Base-by-base conservation (phyloP, 2,329 filamentous ascomycete species). In the Colletotrichum salicis region DNA sequence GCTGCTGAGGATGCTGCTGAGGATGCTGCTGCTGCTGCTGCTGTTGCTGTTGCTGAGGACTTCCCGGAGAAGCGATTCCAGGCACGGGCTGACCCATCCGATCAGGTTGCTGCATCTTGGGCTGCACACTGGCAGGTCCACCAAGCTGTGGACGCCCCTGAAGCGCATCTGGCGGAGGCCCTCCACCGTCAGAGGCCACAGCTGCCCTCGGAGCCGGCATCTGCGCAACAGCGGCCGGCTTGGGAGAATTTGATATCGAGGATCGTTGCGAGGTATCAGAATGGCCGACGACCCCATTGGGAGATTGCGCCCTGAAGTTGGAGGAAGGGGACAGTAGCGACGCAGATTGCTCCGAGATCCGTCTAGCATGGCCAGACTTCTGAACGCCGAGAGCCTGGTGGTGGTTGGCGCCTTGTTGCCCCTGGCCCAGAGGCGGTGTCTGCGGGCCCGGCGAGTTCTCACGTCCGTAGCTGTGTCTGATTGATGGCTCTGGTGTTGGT, bases 361-460 rank as follows among this genome's bases (percentile, higher is more conserved):
- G 54, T 15, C 35, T 48, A 11, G 19, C 10, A 27, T 29, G 24
- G 19, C 41, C 48, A 22, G 33, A 8, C 24, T 48, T 51, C n/a
- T 61, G 70, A 8, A 41, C 60, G 51, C 29, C 54, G 7, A 70
- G 45, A 15, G 55, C 41, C 15, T 70, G 54, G 15, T 70, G 54
- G 37, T 52, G 12, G 13, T 54, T 70, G 13, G 22, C n/a, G 13
- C 31, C 13, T 13, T 24, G 15, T 27, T 59, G 22, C 29, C 24
- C 19, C 24, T 72, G 70, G 13, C 57, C 29, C 19, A 33, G 24
- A 22, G 52, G 41, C 12, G 64, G 52, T 24, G 27, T 41, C 19
- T 19, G 64, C 29, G 64, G n/a, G 11, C 19, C 33, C 15, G 15
- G 19, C 19, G 31, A 31, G 27, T 41, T 37, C 3, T 45, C 45